A percentile compares a stretch with the other conserved stretches of the same genome.
Evolutionary conservation across 192 early-diverging fungal genomes (phyloP).

Genomic region (Phlyctochytrium bullatum): DNA sequence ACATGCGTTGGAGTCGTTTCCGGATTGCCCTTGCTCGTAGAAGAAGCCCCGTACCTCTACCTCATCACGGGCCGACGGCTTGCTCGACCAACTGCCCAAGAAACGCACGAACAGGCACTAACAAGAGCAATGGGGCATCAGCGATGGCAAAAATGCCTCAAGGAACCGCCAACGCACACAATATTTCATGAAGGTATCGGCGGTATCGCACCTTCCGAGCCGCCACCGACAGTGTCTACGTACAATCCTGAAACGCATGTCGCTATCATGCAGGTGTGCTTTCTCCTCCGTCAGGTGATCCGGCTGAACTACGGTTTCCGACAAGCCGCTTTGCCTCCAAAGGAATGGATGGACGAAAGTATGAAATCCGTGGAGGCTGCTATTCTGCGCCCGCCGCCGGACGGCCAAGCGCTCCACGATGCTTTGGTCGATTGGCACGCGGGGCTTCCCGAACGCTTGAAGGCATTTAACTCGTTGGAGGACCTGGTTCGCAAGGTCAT

Average conservation of each 20-base stretch:
- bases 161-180: slow-evolving; percentile 9
- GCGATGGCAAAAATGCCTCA: background rate
- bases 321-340: background rate
- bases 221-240: background rate
- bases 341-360: background rate
- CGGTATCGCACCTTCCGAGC: background rate
- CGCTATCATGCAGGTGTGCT: slow-evolving; percentile 16
- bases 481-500: slow-evolving; percentile 1
- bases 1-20: slow-evolving; percentile 15
- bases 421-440: slow-evolving; percentile 22
- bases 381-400: slow-evolving; percentile 6
- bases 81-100: background rate
- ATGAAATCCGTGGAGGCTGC: background rate
- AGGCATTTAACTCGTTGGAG: slow-evolving; percentile 13
- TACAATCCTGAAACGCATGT: slow-evolving; percentile 9
- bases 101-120: background rate
- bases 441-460: slow-evolving; percentile 9
- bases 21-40: slow-evolving; percentile 15
- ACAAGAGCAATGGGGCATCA: background rate
- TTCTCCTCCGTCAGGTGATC: slow-evolving; percentile 18
- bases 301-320: slow-evolving; percentile 21
- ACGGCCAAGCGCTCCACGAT: slow-evolving; percentile 12
- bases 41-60: slow-evolving; percentile 14
- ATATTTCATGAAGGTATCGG: slow-evolving; percentile 4
- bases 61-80: background rate